Conservation (phyloP, 176 grass and related monocot species). For the Aegilops tauschii region DNA sequence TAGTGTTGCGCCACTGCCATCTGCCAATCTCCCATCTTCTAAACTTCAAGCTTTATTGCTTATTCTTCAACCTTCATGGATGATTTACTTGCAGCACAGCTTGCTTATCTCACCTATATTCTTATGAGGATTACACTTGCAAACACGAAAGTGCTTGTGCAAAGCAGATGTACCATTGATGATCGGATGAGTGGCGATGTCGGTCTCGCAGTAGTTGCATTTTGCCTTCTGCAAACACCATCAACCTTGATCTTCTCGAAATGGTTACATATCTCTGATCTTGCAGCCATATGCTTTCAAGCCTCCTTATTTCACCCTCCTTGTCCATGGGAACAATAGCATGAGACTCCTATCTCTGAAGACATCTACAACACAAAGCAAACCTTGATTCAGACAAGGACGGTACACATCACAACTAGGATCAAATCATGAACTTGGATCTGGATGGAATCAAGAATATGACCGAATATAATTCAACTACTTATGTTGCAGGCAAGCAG, state of each 20-base stretch:
- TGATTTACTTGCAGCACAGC: no score
- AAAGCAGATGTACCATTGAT: not conserved
- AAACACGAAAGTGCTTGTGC: not conserved
- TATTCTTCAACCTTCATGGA: no score
- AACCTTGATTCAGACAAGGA: not conserved
- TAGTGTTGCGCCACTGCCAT: no score
- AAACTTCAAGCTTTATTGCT: no score
- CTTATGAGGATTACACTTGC: not conserved
- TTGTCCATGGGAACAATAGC: not conserved
- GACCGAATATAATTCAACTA: not conserved
- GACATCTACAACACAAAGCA: not conserved
- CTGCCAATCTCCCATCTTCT: no score
- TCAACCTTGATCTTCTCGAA: not conserved
- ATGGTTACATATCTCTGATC: not conserved
- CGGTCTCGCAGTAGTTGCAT: not conserved
- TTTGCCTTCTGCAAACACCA: not conserved
- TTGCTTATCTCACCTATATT: not conserved
- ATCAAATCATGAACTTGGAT: not conserved
- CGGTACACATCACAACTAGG: not conserved
- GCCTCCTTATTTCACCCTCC: not conserved
- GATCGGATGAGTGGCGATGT: not conserved
- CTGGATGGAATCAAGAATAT: not conserved
- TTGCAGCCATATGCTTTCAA: not conserved
- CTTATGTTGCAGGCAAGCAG: not conserved
- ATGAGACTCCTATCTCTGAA: not conserved